These are phyloP conservation scores for Omphalotus olearius DNA, from an alignment of 1,284 basidiomycete genomes.

Conservation along the genomic window DNA sequence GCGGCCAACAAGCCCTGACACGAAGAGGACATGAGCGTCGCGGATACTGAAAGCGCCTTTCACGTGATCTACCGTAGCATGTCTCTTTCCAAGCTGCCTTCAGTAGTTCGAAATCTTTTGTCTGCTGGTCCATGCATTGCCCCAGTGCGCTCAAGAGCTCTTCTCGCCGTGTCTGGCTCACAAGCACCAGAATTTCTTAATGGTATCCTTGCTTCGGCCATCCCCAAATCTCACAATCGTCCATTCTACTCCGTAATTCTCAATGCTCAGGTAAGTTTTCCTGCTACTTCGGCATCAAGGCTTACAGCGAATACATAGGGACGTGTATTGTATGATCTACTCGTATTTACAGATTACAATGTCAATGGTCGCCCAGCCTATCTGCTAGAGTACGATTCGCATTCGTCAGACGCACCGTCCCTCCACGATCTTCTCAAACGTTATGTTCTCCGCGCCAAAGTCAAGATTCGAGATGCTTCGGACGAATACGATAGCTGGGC, in stretches of 20 bases:
- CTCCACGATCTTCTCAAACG: slow-evolving; percentile 72
- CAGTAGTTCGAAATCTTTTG: slow-evolving; percentile 39
- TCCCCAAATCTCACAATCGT: slow-evolving; percentile 43
- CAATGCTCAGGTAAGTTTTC: slow-evolving; percentile 72
- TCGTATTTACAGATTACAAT: slow-evolving; percentile 69
- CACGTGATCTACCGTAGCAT: slow-evolving; percentile 14
- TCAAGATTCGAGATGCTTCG: slow-evolving; percentile 76
- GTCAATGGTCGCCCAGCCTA: slow-evolving; percentile 49
- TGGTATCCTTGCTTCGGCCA: slow-evolving; percentile 72
- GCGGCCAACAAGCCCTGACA: slow-evolving; percentile 72
- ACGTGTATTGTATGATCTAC: slow-evolving; percentile 84
- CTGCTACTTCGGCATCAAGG: slow-evolving; percentile 9
- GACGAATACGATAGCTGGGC: slow-evolving; percentile 78
- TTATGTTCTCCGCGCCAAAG: slow-evolving; percentile 87
- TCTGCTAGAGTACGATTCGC: slow-evolving; percentile 72
- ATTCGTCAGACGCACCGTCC: slow-evolving; percentile 50
- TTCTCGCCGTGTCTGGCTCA: slow-evolving; percentile 78
- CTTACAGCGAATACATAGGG: slow-evolving; percentile 50
- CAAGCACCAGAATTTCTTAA: slow-evolving; percentile 87
- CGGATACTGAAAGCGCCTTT: not conserved
- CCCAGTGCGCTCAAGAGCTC: slow-evolving; percentile 55
- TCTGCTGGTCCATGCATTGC: slow-evolving; percentile 55
- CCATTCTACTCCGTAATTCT: slow-evolving; percentile 81
- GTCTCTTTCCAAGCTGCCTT: slow-evolving; percentile 26
- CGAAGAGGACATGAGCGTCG: slow-evolving; percentile 62